phyloP scores from a whole-genome alignment of 495 filamentous ascomycete species.

The Aspergillus nidulans region DNA sequence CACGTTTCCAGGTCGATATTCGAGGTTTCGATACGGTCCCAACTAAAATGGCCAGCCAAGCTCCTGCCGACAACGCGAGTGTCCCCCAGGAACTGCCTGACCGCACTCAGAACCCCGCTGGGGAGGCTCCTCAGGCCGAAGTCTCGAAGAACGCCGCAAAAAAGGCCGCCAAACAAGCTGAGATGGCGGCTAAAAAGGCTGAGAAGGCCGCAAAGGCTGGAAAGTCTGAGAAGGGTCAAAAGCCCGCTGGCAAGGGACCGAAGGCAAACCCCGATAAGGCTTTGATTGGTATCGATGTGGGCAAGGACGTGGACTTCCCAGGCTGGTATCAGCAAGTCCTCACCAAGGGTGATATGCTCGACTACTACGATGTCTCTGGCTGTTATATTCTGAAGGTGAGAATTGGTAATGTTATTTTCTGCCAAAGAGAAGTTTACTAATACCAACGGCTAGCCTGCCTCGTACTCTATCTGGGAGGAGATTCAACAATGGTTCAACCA shows the following conservation, averaged over 20 bases:
- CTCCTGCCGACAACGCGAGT: slow-evolving; percentile 27
- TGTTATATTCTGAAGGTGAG: slow-evolving; percentile 85
- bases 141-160: slow-evolving; percentile 63
- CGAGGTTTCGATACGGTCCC: slow-evolving; percentile 21
- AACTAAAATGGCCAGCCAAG: slow-evolving; percentile 38
- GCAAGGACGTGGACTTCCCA: slow-evolving; percentile 82
- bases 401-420: background rate
- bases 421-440: slow-evolving; percentile 7
- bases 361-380: slow-evolving; percentile 90
- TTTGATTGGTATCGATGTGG: slow-evolving; percentile 79
- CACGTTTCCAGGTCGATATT: slow-evolving; percentile 13
- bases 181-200: slow-evolving; percentile 62
- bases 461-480: slow-evolving; percentile 87
- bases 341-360: slow-evolving; percentile 90
- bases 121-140: slow-evolving; percentile 38
- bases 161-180: slow-evolving; percentile 65
- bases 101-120: slow-evolving; percentile 40
- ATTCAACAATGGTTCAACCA: slow-evolving; percentile 88
- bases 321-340: slow-evolving; percentile 96
- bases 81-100: slow-evolving; percentile 36
- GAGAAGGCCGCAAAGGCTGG: slow-evolving; percentile 66
- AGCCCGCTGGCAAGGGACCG: slow-evolving; percentile 23
- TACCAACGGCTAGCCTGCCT: slow-evolving; percentile 50
- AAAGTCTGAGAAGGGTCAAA: slow-evolving; percentile 63
- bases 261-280: slow-evolving; percentile 53